Evolutionary conservation across 371 early-diverging fungal genomes (phyloP).

Genomic region (Mortierella sp.): DNA sequence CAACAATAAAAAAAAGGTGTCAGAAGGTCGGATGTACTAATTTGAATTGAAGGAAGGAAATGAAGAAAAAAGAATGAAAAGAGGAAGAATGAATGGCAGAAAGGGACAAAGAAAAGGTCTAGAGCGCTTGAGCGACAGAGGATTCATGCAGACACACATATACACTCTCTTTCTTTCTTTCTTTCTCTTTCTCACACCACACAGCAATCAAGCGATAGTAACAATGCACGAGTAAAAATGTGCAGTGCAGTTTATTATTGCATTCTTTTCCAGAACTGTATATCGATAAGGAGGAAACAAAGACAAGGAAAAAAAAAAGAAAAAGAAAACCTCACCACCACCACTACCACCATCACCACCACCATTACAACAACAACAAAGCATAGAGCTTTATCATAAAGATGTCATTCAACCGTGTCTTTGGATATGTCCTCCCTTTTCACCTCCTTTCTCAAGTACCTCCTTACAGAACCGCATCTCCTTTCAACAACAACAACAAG

Average conservation of each 20-base stretch:
- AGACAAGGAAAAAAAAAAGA: background rate
- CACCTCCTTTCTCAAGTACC: background rate
- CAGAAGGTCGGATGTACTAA: background rate
- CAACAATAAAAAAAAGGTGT: too few relatives aligned
- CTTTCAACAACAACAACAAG: background rate
- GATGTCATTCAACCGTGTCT: background rate
- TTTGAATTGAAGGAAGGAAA: background rate
- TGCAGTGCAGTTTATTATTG: too few relatives aligned
- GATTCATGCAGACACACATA: background rate
- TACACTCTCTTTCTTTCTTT: background rate
- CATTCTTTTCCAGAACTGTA: background rate
- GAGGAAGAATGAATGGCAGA: background rate
- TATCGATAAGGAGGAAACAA: background rate
- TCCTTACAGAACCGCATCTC: background rate
- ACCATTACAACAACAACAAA: too few relatives aligned
- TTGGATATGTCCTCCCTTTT: background rate
- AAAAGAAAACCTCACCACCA: background rate
- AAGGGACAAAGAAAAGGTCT: background rate
- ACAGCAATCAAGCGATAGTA: too few relatives aligned
- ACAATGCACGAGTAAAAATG: too few relatives aligned
- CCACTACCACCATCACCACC: too few relatives aligned
- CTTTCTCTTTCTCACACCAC: too few relatives aligned
- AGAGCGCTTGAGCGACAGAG: too few relatives aligned
- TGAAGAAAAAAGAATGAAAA: slow-evolving; percentile 8
- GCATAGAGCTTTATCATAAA: background rate